Base-by-base conservation (phyloP, 78 protist species). In the Dictyostelium firmibasis region DNA sequence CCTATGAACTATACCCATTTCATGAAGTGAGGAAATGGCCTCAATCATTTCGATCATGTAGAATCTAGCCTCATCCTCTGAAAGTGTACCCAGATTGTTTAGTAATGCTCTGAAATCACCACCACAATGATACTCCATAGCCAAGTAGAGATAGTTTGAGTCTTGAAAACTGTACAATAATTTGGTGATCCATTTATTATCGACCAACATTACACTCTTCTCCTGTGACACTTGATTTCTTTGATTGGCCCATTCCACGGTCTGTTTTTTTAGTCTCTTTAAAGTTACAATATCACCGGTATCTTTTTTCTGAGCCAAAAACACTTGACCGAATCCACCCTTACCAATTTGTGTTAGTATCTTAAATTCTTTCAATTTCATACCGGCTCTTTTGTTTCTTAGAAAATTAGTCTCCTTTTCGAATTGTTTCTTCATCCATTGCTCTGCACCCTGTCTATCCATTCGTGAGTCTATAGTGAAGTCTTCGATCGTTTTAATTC, bases 321-420 rank as follows among this genome's bases (percentile, higher is more conserved):
- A 94, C 23, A 94, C 97, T 44, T 94, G 94, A 18, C 99, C 99
- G 60, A 97, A 98, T 3, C 98, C 98, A 35, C 99, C 99, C n/a
- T 96, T 57, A 7, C 99, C 99, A 53, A 98, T 98, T 43, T 91
- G 84, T 3, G 84, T 87, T 27, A 97, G 31, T 16, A 94, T 72
- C 9, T 95, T 93, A 53, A 97, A 98, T 36, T 98, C 97, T 14
- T 89, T 67, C 20, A 83, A 86, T 33, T 81, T 69, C 96, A 86
- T 85, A 72, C 92, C 92, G 0, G 96, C 96, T 67, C 96, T 31
- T 57, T 93, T 93, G 27, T 84, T 93, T 4, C 96, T 69, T 1
- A 93, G 83, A 29, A 72, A 86, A 38, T 84, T 93, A 0, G 92
- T 23, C 43, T 93, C 96, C 23, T 36, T 50, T 44, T 72, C 83